These are phyloP conservation scores for Juglanconis sp. DNA, from an alignment of 2,329 filamentous ascomycete species.

Conservation along the genomic window DNA sequence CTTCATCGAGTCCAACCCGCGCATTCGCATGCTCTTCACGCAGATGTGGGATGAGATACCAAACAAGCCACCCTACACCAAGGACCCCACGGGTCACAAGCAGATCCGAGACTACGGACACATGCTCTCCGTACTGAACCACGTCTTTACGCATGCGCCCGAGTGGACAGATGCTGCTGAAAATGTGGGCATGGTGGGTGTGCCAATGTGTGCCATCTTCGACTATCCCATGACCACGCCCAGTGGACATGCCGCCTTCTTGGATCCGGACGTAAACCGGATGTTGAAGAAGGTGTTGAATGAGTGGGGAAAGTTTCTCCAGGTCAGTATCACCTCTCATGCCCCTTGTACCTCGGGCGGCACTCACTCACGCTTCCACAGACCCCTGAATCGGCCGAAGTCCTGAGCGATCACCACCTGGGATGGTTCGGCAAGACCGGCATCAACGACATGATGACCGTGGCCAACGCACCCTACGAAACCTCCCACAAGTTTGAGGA, in stretches of 20 bases:
- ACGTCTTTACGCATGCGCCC: conserved; percentile 49
- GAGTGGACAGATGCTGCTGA: conserved; percentile 52
- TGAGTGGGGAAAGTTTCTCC: conserved; percentile 54
- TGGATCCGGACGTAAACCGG: conserved; percentile 53
- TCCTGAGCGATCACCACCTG: conserved; percentile 38
- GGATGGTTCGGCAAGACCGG: conserved; percentile 57
- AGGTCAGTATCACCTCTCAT: conserved; percentile 29
- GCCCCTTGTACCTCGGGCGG: too few species aligned
- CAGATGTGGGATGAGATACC: conserved; percentile 70
- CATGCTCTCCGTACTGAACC: conserved; percentile 65
- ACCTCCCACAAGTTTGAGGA: conserved; percentile 52
- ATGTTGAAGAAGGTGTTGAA: conserved; percentile 53
- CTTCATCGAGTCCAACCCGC: conserved; percentile 61
- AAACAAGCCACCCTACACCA: conserved; percentile 53
- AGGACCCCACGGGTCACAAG: conserved; percentile 58
- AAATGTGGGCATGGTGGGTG: conserved; percentile 49
- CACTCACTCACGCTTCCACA: conserved; percentile 16
- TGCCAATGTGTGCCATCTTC: conserved; percentile 52
- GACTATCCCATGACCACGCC: conserved; percentile 56
- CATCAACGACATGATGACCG: conserved; percentile 44
- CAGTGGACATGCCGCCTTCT: conserved; percentile 50
- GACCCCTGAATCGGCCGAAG: conserved; percentile 52
- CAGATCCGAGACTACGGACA: conserved; percentile 65
- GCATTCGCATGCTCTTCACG: conserved; percentile 64
- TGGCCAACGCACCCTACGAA: conserved; percentile 44